Conservation (phyloP, 768 basidiomycete genomes). For the Termitomyces sp. region DNA sequence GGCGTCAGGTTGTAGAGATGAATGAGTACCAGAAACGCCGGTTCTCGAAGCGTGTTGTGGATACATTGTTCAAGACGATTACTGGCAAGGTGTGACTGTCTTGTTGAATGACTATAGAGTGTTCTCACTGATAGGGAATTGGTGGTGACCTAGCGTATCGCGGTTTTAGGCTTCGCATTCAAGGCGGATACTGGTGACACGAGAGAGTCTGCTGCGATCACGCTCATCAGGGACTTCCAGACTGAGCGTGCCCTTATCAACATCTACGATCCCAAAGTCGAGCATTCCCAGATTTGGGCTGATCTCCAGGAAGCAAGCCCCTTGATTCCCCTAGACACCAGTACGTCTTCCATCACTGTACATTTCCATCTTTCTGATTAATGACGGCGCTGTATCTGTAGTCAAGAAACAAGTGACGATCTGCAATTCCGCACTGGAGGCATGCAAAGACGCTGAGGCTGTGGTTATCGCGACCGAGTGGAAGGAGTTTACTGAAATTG, state of each 20-base stretch:
- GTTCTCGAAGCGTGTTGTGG: constrained; percentile 94
- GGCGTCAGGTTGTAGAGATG: constrained; percentile 95
- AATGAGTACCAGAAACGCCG: constrained; percentile 98
- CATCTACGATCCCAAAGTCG: constrained; percentile 91
- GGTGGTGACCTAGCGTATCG: constrained; percentile 57
- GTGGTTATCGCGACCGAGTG: constrained; percentile 96
- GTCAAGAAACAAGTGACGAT: constrained; percentile 90
- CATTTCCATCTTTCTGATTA: not conserved
- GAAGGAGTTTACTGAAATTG: constrained; percentile 92
- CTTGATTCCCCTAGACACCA: constrained; percentile 50
- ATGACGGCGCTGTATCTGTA: constrained; percentile 18
- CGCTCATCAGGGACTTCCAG: constrained; percentile 90
- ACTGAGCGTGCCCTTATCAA: constrained; percentile 82
- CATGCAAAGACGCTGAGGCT: constrained; percentile 85
- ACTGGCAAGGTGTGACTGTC: constrained; percentile 75
- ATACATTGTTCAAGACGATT: constrained; percentile 97
- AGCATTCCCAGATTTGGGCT: constrained; percentile 80
- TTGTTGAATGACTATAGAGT: not conserved
- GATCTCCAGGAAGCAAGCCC: constrained; percentile 73
- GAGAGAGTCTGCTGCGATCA: constrained; percentile 94
- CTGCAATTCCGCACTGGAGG: constrained; percentile 71
- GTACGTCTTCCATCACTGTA: constrained; percentile 40
- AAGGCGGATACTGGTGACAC: constrained; percentile 99
- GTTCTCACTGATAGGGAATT: not conserved
- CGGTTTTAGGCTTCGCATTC: constrained; percentile 97